Evolutionary conservation across 164 flowering plant species (phyloP), one percentile per base, ranked within the genome.

Genomic region (Vitis cinerea): DNA sequence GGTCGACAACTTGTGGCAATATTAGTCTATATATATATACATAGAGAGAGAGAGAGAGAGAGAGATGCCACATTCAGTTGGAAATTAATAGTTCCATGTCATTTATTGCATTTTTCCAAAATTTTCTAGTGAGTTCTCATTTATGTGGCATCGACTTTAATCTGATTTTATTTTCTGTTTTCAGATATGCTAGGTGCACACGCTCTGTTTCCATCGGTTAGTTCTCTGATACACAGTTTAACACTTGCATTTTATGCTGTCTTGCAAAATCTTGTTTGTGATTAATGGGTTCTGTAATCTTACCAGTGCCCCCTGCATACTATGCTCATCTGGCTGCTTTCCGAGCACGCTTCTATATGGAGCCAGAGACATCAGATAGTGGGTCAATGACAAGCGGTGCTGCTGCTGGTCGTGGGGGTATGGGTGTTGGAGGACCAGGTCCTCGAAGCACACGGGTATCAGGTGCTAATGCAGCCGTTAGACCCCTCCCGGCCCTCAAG

Each of bases 281-380:
- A 23, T 23, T 23, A 23, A 23, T 23, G 27, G 27, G 27, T 23
- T 23, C 27, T 23, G 27, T 23, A 23, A 23, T 23, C 29, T 30
- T 67, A 30, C 63, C 87, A 90, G 97, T 90, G 13, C 97, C 93
- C 1, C 97, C 97, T 1, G 97, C 93, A 2, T 88, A 90, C 66
- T 90, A 90, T 71, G 97, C 97, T 1, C 97, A 90, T 74, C 82
- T 88, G 2, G 93, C 93, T 56, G 97, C 97, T 0, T 88, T 88
- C 63, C 82, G 93, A 27, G 97, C 97, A 10, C 87, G 92, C 0
- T 90, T 90, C 66, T 90, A 89, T 63, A 82, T 90, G 97, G 97
- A 90, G 52, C 93, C 93, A 2, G 92, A 90, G 77, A 82, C 89
- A 1, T 90, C 93, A 0, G 93, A 87, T 69, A 86, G 89, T 64